Conservation (phyloP, 129 eudicot species). For the Lonicera japonica region DNA sequence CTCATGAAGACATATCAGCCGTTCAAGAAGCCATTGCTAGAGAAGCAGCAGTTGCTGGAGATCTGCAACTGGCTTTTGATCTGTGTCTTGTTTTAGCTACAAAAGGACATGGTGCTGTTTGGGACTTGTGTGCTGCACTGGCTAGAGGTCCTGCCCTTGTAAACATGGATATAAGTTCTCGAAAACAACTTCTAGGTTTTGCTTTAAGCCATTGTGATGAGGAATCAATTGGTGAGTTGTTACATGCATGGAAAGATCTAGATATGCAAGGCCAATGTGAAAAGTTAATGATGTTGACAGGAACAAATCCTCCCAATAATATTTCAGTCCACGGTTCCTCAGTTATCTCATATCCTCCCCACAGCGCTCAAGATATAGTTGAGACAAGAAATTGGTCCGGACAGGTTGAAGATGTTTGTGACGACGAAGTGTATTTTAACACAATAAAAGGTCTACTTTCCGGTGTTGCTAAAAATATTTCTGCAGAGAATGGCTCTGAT, state of each 20-base stretch:
- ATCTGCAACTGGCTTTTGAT: slow-evolving; percentile 89
- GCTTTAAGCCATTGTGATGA: slow-evolving; percentile 94
- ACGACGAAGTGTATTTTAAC: slow-evolving; percentile 24
- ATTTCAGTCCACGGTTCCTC: slow-evolving; percentile 28
- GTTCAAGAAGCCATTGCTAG: slow-evolving; percentile 98
- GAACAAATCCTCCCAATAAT: slow-evolving; percentile 51
- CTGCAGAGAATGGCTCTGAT: slow-evolving; percentile 37
- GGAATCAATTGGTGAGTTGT: slow-evolving; percentile 85
- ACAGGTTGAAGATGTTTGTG: slow-evolving; percentile 23
- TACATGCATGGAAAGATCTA: slow-evolving; percentile 89
- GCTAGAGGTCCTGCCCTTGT: slow-evolving; percentile 93
- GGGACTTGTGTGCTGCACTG: slow-evolving; percentile 97
- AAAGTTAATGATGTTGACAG: slow-evolving; percentile 43
- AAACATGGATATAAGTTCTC: slow-evolving; percentile 63
- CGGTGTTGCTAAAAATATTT: slow-evolving; percentile 49
- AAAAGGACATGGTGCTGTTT: slow-evolving; percentile 85
- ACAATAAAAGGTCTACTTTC: slow-evolving; percentile 39
- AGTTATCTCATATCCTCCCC: slow-evolving; percentile 18
- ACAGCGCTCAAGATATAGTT: slow-evolving; percentile 24
- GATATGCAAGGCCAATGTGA: slow-evolving; percentile 83
- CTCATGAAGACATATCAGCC: slow-evolving; percentile 80
- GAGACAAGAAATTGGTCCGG: slow-evolving; percentile 45
- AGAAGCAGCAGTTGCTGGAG: slow-evolving; percentile 99
- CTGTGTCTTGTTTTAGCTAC: slow-evolving; percentile 79
- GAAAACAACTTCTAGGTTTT: slow-evolving; percentile 89